phyloP scores from a whole-genome alignment of 148 eudicot genomes.

The Talinum fruticosum region DNA sequence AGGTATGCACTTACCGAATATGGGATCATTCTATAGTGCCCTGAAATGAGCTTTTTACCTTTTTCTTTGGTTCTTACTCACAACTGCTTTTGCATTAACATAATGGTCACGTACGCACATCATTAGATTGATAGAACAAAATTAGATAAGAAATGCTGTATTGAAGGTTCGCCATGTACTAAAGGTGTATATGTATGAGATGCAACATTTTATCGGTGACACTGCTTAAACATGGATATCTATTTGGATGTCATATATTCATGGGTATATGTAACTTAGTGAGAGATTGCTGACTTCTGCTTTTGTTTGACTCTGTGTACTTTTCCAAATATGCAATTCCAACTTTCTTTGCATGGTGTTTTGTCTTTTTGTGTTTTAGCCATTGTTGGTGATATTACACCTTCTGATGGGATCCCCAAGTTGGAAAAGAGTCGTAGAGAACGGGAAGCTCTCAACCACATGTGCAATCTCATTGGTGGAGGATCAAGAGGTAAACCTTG shows the following conservation, averaged over 20 bases:
- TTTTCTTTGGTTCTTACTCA: background rate
- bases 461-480: constrained; percentile 89
- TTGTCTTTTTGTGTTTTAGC: constrained; percentile 37
- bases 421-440: constrained; percentile 76
- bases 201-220: background rate
- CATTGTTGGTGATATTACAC: constrained; percentile 97
- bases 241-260: background rate
- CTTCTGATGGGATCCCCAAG: constrained; percentile 83
- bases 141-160: background rate
- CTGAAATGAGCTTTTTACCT: background rate
- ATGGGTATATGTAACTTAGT: background rate
- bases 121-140: background rate
- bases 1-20: background rate
- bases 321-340: background rate
- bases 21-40: background rate
- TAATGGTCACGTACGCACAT: no score
- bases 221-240: background rate
- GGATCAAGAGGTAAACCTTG: constrained; percentile 66
- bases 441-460: constrained; percentile 76
- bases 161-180: background rate
- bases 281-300: background rate
- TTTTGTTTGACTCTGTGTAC: background rate
- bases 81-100: background rate
- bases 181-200: background rate
- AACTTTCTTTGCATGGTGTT: background rate